Base-by-base conservation (phyloP, 208 protist species). In the Leishmania tropica region DNA sequence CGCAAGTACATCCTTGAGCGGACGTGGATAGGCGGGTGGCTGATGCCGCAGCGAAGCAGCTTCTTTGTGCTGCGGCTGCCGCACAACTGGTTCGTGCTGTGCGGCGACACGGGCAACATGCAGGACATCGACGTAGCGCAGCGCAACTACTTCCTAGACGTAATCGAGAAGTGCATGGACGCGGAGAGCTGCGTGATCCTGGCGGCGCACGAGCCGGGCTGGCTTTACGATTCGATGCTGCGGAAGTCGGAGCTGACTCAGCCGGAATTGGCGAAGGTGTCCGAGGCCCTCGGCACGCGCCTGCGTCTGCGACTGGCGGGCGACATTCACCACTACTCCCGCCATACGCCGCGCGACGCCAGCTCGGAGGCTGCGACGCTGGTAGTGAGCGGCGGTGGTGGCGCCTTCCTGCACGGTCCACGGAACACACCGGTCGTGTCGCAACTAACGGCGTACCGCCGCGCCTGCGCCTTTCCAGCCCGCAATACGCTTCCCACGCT, bases 321-420 rank as follows among this genome's bases (percentile, higher is more conserved):
- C n/a, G 95, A 98, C 79, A 92, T 98, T 79, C 95, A 97, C 86
- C 72, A 96, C 89, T 97, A 98, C 90, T 94, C 92, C 51, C 93
- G 95, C 53, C 91, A 96, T 75, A 85, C 83, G 5, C 94, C 94
- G 3, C 65, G 62, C 24, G 81, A 92, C 67, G 81, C 88, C 31
- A 70, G 85, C 2, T 93, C 91, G 15, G 87, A 93, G 87, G 88
- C 92, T 10, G 81, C 92, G 19, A 92, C 82, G 68, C 85, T 97
- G 28, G 83, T 97, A 28, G 94, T 97, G n/a, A 93, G 90, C 70
- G 94, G 94, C 47, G 92, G 94, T 48, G 94, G 94, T 68, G 94
- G 94, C 53, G 95, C 93, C 64, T 97, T 95, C 83, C 71, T 97
- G 72, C 91, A 96, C 80, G 92, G 91, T 60, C 81, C 92, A 17